Evolutionary conservation across 2,329 filamentous ascomycete species (phyloP).

Genomic region (Ophiosphaerella narmari): DNA sequence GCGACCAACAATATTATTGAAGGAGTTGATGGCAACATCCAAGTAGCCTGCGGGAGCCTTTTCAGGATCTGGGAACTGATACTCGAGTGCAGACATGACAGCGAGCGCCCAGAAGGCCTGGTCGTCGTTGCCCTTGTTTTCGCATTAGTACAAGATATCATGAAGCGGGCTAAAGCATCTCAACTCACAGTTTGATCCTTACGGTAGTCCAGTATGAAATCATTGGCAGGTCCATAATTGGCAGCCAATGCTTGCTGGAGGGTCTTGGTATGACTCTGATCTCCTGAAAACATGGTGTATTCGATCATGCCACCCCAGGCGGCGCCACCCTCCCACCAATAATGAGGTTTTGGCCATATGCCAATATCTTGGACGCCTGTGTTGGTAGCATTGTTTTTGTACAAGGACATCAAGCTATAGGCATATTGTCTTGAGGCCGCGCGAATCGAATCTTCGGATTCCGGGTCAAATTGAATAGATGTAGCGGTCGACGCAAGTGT

Average conservation of each 20-base stretch:
- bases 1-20: slow-evolving; percentile 69
- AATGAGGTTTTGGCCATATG: slow-evolving; percentile 50
- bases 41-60: slow-evolving; percentile 59
- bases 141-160: slow-evolving; percentile 6
- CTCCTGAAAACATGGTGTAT: slow-evolving; percentile 54
- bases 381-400: slow-evolving; percentile 35
- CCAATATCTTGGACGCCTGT: slow-evolving; percentile 39
- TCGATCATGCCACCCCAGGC: slow-evolving; percentile 46
- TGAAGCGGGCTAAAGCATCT: not conserved
- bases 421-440: slow-evolving; percentile 36
- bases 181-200: slow-evolving; percentile 34
- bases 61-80: slow-evolving; percentile 65
- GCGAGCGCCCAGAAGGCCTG: slow-evolving; percentile 75
- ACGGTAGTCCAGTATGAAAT: slow-evolving; percentile 52
- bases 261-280: slow-evolving; percentile 49
- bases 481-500: slow-evolving; percentile 26
- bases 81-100: slow-evolving; percentile 70
- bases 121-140: slow-evolving; percentile 69
- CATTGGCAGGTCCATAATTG: slow-evolving; percentile 48
- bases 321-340: slow-evolving; percentile 55
- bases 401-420: slow-evolving; percentile 42
- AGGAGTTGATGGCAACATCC: slow-evolving; percentile 70
- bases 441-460: slow-evolving; percentile 41
- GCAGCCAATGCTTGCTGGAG: slow-evolving; percentile 50
- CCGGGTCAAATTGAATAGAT: slow-evolving; percentile 37